Conservation (phyloP, 352 stramenopile species). For the Pythium biforme region DNA sequence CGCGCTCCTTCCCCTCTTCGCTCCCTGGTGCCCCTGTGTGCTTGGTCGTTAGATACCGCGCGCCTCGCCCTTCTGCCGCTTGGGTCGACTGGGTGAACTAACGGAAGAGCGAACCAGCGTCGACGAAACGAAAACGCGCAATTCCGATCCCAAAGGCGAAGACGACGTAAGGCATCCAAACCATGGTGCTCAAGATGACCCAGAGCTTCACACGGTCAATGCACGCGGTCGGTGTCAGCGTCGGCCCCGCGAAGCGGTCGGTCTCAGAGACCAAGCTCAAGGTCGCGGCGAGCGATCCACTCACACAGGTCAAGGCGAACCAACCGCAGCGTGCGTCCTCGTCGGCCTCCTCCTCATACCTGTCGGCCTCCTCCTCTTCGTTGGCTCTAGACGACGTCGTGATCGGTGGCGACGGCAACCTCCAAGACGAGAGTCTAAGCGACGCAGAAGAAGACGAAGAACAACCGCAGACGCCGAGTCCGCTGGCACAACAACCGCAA, state of each 20-base stretch:
- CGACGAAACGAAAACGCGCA: neutral
- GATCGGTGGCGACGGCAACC: slow-evolving; percentile 9
- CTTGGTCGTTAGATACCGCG: too few species aligned
- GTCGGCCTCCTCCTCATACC: slow-evolving; percentile 1
- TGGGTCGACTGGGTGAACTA: neutral
- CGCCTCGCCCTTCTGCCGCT: neutral
- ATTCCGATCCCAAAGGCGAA: neutral
- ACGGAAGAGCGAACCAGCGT: neutral
- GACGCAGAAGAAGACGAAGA: neutral
- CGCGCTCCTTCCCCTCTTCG: too few species aligned
- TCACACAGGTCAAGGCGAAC: slow-evolving; percentile 6
- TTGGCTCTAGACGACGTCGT: slow-evolving; percentile 10
- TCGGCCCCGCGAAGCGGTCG: slow-evolving; percentile 2
- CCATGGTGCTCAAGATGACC: slow-evolving; percentile 46
- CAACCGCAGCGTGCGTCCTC: slow-evolving; percentile 11
- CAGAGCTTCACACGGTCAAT: slow-evolving; percentile 34
- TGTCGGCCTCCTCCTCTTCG: neutral
- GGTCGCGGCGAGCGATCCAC: slow-evolving; percentile 8
- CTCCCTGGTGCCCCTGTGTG: too few species aligned
- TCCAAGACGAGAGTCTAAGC: slow-evolving; percentile 5
- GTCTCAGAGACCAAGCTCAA: slow-evolving; percentile 10
- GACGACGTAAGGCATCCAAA: neutral
- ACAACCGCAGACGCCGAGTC: neutral
- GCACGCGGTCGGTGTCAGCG: slow-evolving; percentile 4
- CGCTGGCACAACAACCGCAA: neutral